phyloP scores from a whole-genome alignment of 2,329 filamentous ascomycete species.

The Trichoderma atrobrunneum region DNA sequence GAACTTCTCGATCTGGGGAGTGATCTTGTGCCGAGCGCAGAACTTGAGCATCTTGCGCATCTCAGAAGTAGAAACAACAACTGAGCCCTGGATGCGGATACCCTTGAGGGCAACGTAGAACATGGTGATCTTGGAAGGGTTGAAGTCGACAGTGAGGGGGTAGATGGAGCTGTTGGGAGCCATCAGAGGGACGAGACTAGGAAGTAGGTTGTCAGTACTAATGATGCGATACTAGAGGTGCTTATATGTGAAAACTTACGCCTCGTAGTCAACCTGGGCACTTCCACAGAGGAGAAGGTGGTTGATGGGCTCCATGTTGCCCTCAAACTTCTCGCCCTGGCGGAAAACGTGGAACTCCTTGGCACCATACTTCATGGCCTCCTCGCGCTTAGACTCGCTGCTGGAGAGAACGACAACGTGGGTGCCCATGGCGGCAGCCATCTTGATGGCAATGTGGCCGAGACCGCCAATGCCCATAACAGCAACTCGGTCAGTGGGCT shows the following conservation, averaged over 20 bases:
- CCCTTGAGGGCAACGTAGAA: background rate
- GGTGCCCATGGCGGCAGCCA: conserved; percentile 63
- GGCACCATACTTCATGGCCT: conserved; percentile 56
- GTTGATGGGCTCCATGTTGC: conserved; percentile 56
- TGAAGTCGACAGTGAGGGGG: conserved; percentile 51
- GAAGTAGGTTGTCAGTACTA: background rate
- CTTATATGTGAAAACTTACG: background rate
- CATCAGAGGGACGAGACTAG: background rate
- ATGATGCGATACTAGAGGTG: background rate
- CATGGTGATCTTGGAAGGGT: conserved; percentile 46
- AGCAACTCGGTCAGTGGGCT: conserved; percentile 66
- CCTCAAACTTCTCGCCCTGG: conserved; percentile 50
- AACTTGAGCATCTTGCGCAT: conserved; percentile 60
- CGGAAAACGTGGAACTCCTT: conserved; percentile 45
- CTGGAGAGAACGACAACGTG: conserved; percentile 61
- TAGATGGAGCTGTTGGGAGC: conserved; percentile 21
- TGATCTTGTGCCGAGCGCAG: conserved; percentile 52
- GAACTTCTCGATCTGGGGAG: conserved; percentile 54
- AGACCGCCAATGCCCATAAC: conserved; percentile 68
- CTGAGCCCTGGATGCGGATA: conserved; percentile 31
- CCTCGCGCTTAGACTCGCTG: conserved; percentile 49
- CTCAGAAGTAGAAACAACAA: conserved; percentile 50
- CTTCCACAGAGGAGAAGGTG: conserved; percentile 48
- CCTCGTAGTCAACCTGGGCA: conserved; percentile 9
- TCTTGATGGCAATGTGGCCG: conserved; percentile 67